A percentile compares a stretch with the other conserved stretches of the same genome.
These are phyloP conservation scores for Colletotrichum tropicale DNA, from an alignment of 2,329 filamentous ascomycete genomes.

Conservation along the genomic window DNA sequence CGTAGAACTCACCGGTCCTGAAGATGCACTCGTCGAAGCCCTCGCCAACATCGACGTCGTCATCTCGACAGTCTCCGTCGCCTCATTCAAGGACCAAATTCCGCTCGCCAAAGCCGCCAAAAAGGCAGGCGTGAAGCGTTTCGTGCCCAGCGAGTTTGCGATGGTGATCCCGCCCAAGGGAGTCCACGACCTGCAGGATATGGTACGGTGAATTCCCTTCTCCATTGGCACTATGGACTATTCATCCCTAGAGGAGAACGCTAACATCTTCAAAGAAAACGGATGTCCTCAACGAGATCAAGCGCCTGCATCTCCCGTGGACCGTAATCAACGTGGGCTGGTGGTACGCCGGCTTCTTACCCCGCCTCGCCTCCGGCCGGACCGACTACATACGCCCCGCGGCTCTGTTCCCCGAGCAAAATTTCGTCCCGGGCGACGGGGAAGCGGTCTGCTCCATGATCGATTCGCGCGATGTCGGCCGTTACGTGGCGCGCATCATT, in stretches of 20 bases:
- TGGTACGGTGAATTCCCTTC: constrained; percentile 6
- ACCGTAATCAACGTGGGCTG: constrained; percentile 64
- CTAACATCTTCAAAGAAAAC: constrained; percentile 49
- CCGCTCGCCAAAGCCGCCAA: constrained; percentile 51
- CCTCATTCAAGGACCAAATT: constrained; percentile 43
- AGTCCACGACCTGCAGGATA: constrained; percentile 25
- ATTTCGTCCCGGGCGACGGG: constrained; percentile 49
- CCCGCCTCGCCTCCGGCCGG: constrained; percentile 31
- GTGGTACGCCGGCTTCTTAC: constrained; percentile 55
- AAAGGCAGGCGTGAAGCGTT: constrained; percentile 52
- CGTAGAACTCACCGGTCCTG: constrained; percentile 43
- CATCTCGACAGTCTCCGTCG: constrained; percentile 42
- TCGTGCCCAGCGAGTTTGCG: constrained; percentile 54
- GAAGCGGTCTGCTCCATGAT: constrained; percentile 46
- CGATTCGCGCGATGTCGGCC: constrained; percentile 56
- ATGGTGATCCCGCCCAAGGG: constrained; percentile 45
- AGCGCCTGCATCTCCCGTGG: constrained; percentile 52
- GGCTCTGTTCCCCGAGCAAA: constrained; percentile 35
- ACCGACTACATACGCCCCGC: constrained; percentile 38
- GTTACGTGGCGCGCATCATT: constrained; percentile 54
- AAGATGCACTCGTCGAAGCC: constrained; percentile 43
- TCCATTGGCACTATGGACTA: no score
- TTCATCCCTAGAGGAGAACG: no score
- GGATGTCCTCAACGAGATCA: constrained; percentile 51
- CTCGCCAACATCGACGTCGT: constrained; percentile 49